Base-by-base conservation (phyloP, 2,329 filamentous ascomycete genomes). In the Trichoderma aggressivum region DNA sequence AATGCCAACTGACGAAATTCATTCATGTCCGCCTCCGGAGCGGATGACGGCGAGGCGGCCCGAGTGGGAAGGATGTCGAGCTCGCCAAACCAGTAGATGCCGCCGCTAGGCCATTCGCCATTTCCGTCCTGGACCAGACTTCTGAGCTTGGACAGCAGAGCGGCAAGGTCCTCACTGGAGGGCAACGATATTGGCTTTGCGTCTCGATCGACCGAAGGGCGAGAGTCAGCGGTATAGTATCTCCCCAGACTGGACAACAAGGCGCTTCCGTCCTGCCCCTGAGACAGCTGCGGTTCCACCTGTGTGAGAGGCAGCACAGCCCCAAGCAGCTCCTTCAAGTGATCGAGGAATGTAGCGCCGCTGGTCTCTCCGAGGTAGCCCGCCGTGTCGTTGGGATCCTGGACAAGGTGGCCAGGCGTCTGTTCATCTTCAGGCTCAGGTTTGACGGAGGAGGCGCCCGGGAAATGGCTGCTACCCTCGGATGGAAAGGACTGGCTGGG, bases 291-390 rank as follows among this genome's bases (percentile, higher is more conserved):
- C 28, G 72, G 70, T 55, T 72, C 60, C 56, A 59, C 69, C 58
- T 74, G 78, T 47, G 78, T 79, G 24, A 82, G 74, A n/a, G 80
- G 78, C 24, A 82, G 74, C 21, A 82, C 77, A 16, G 80, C 81
- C 50, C 77, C 76, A 77, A 87, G 84, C 71, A 86, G 83, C 64
- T 81, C 81, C 72, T 86, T 86, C 55, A 87, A 75, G 21, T 83
- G 78, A 71, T 87, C 85, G 6, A 86, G 80, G 67, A 86, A 86
- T 1, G 82, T 84, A 12, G 84, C 83, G 18, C 84, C 84, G 26
- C 84, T 86, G 8, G 84, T 86, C 74, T 83, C 83, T 50, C 85
- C 85, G 3, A 85, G 80, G 74, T 84, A 86, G 14, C 84, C 82
- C 1, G 80, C 77, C 28, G 80, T 83, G 28, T 84, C 84, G 58